Percentiles rank a stretch among this genome's conserved stretches.
These are phyloP conservation scores for Fusarium sp. DNA, from an alignment of 2,329 filamentous ascomycete species.

Conservation along the genomic window DNA sequence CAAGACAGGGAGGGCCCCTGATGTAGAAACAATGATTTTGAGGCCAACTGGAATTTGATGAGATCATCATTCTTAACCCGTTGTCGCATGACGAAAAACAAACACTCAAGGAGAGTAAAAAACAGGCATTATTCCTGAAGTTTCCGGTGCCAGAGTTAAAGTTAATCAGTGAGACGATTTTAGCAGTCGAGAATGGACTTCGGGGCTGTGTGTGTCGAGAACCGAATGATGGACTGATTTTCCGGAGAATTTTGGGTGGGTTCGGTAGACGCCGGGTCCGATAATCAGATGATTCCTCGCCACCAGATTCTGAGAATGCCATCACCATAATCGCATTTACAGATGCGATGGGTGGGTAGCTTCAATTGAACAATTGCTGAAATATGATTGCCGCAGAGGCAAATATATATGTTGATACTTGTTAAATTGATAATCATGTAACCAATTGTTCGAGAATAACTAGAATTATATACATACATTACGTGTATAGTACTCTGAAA, in stretches of 20 bases:
- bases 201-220: conserved; percentile 1
- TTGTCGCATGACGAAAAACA: background rate
- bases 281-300: conserved; percentile 25
- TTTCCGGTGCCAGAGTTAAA: background rate
- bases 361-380: rapidly evolving
- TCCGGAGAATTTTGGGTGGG: conserved; percentile 13
- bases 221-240: conserved; percentile 31
- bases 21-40: background rate
- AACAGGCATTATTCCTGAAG: background rate
- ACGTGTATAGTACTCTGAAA: background rate
- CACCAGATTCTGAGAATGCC: background rate
- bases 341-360: background rate
- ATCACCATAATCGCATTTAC: background rate
- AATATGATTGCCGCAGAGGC: rapidly evolving
- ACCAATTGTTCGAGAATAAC: background rate
- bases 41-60: background rate
- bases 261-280: conserved; percentile 33
- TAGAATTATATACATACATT: rapidly evolving
- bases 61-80: background rate
- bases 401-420: rapidly evolving
- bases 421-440: rapidly evolving
- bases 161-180: background rate
- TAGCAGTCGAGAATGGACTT: conserved; percentile 2
- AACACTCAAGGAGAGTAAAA: background rate
- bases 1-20: too few species aligned